Base-by-base conservation (phyloP, 176 grass and related monocot genomes). In the Triticum urartu region DNA sequence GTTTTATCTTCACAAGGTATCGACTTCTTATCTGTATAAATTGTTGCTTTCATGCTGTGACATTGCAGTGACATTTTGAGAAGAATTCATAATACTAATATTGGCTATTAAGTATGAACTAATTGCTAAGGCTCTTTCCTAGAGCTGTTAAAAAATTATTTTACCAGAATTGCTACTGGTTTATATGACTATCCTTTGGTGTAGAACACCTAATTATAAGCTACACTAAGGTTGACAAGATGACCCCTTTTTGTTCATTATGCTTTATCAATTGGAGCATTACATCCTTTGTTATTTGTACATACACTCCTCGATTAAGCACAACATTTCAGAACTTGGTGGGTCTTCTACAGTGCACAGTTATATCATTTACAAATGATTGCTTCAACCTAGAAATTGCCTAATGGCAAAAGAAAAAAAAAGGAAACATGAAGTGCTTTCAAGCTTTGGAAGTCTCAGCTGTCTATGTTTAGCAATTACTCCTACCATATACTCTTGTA, bases 1-100 rank as follows among this genome's bases (percentile, higher is more conserved):
- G 64, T 99, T 99, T 93, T 97, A 93, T 91, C 92, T 99, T 83
- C 97, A 99, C 80, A 99, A 99, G 97, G 97, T 99, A 94, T 32
- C 33, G 35, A 76, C 25, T 68, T 81, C 20, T 59, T 72, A 79
- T 80, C 47, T 54, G 69, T 81, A 42, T 39, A 66, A 8, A 38
- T 69, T 71, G 50, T 20, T 86, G 68, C 38, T 78, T 25, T 66
- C 48, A 75, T 36, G 38, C 72, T 87, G 4, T 39, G 13, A 77
- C 72, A 26, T 70, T 82, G 38, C 72, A 84, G 4, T 39, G 13
- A 77, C 72, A 26, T 70, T 82, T 56, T 18, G 34, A 67, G 9
- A 52, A 21, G 5, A 54, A 47, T 50, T 6, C 52, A 25, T 65
- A 54, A 32, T 66, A 52, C 38, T 76, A 11, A 64, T 84, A 64